Percentiles rank a stretch among this genome's conserved stretches.
Conservation (phyloP, 2,329 filamentous ascomycete genomes). For the Cladosporium austrohemisphaericum region DNA sequence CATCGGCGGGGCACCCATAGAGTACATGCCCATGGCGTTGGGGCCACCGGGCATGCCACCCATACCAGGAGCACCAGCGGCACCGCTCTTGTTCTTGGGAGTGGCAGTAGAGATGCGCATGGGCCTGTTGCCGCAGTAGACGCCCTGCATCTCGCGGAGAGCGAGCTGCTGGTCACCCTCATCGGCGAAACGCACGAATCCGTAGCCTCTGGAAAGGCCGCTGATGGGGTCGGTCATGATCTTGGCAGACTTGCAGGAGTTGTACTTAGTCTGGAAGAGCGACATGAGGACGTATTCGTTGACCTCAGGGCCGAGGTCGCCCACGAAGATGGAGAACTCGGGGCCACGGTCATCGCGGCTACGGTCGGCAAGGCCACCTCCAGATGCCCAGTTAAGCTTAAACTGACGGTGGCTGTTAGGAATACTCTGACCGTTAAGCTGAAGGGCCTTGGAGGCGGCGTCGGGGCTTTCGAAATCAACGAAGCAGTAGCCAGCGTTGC, state of each 20-base stretch:
- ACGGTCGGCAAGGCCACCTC: constrained; percentile 89
- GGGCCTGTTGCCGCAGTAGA: constrained; percentile 96
- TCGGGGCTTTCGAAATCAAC: constrained; percentile 84
- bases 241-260: constrained; percentile 97
- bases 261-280: constrained; percentile 93
- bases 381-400: constrained; percentile 99
- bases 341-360: constrained; percentile 93
- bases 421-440: constrained; percentile 81
- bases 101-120: constrained; percentile 99
- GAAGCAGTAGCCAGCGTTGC: constrained; percentile 98
- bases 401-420: constrained; percentile 93
- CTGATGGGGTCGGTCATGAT: constrained; percentile 99
- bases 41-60: constrained; percentile 43
- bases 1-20: constrained; percentile 66
- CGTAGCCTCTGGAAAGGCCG: constrained; percentile 95
- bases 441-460: constrained; percentile 86
- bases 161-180: constrained; percentile 95
- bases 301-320: constrained; percentile 94
- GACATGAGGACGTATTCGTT: constrained; percentile 98
- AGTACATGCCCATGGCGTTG: constrained; percentile 60
- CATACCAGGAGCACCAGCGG: constrained; percentile 52
- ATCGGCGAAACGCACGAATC: constrained; percentile 94
- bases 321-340: constrained; percentile 95
- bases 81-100: constrained; percentile 78
- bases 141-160: constrained; percentile 96